Base-by-base conservation (phyloP, 305 asterid genomes). In the Ilex paraguariensis region DNA sequence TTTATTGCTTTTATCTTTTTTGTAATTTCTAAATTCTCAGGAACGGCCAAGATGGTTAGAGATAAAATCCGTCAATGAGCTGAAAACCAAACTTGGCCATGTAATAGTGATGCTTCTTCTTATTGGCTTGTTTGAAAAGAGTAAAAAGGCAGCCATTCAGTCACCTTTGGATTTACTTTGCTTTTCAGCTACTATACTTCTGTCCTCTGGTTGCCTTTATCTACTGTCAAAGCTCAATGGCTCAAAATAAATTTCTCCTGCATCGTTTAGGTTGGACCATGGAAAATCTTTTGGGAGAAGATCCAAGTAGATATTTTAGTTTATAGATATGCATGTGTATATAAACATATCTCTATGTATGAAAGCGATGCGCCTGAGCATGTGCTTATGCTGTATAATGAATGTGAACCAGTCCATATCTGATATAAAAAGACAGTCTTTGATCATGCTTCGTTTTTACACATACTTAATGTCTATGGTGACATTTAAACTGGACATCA, bases 71-170 rank as follows among this genome's bases (percentile, higher is more conserved):
- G 88, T 91, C 13, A 83, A 82, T 59, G 96, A 80, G 80, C 80
- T 91, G 80, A 91, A 91, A 71, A 91, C 95, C 0, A 91, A 85
- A 66, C 79, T 91, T 2, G 96, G 98, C 1, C 98, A 91, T 58
- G 98, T 91, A 0, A 88, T 91, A 50, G 95, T 91, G 75, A 91
- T 91, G 96, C 92, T 83, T 56, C 86, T 91, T 60, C 95, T 88
- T 48, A 88, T 88, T 11, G 96, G 96, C 31, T 73, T 91, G 72
- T 83, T 88, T 54, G 96, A 91, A 70, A 91, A 91, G 81, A 91
- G 95, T 59, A 91, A 87, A 80, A 88, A 79, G 72, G 96, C 95
- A 3, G 72, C 74, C 36, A 88, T 88, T 64, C 77, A 69, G 21
- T 48, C 95, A 7, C 87, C 98, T 12, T 12, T 75, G 11, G 98